Evolutionary conservation across 352 stramenopile species (phyloP).

Genomic region (Blastocystis sp.): DNA sequence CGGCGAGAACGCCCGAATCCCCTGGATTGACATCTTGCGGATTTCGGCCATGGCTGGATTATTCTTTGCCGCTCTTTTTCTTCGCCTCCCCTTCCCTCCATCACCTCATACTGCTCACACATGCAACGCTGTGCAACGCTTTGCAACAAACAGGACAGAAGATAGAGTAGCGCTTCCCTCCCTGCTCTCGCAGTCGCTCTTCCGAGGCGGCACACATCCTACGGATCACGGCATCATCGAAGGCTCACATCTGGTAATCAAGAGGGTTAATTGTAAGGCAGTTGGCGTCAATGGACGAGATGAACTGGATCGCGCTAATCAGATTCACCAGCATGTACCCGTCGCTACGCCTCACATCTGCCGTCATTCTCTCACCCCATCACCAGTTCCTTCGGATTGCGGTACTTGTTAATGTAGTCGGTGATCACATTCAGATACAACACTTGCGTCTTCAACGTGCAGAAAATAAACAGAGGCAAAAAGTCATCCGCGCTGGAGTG

Average conservation of each 20-base stretch:
- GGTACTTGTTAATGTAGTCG: conserved; percentile 47
- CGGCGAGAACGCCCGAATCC: conserved; percentile 93
- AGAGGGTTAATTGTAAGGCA: conserved; percentile 57
- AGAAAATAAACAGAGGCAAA: conserved; percentile 64
- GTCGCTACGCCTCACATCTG: conserved; percentile 16
- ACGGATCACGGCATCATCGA: background rate
- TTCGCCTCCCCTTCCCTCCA: background rate
- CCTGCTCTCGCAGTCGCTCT: background rate
- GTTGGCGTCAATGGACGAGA: conserved; percentile 47
- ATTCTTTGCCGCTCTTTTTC: background rate
- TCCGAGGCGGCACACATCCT: conserved; percentile 30
- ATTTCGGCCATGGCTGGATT: conserved; percentile 88
- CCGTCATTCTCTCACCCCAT: conserved; percentile 17
- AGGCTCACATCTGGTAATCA: conserved; percentile 51
- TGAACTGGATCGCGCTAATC: conserved; percentile 62
- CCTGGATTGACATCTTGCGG: conserved; percentile 95
- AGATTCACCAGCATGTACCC: conserved; percentile 61
- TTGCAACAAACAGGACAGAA: conserved; percentile 59
- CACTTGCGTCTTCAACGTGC: background rate
- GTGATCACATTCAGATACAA: conserved; percentile 2
- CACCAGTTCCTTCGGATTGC: conserved; percentile 42
- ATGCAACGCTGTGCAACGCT: background rate
- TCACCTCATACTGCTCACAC: background rate
- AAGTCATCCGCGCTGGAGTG: conserved; percentile 45
- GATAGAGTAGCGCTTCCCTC: conserved; percentile 32